Conservation (phyloP, 805 yeast species). For the Clavispora fructus region DNA sequence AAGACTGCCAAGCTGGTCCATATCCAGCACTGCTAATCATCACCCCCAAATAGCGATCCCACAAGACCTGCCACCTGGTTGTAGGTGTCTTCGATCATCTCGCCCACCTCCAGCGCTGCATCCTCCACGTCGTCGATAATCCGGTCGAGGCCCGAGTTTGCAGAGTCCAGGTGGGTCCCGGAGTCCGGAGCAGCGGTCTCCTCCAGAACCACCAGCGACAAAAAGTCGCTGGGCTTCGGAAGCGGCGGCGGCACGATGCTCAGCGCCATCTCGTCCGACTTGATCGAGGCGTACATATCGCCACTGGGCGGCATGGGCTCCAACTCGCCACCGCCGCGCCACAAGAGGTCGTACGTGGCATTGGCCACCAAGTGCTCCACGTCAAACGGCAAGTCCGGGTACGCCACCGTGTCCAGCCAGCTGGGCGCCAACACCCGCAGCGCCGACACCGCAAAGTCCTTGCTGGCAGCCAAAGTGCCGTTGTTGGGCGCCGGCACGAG, state of each 20-base stretch:
- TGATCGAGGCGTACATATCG: conserved; percentile 20
- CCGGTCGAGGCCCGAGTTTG: neutral
- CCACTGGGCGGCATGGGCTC: conserved; percentile 18
- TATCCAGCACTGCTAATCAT: too few relatives aligned
- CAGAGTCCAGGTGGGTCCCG: too few relatives aligned
- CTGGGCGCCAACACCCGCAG: conserved; percentile 27
- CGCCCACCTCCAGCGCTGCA: conserved; percentile 13
- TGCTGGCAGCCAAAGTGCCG: conserved; percentile 34
- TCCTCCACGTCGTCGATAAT: conserved; percentile 13
- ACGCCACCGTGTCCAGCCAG: conserved; percentile 45
- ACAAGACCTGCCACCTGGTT: conserved; percentile 10
- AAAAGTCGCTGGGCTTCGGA: conserved; percentile 26
- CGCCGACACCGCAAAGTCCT: conserved; percentile 16
- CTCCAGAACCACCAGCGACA: neutral
- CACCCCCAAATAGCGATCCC: neutral
- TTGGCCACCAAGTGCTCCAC: conserved; percentile 40
- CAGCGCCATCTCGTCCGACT: conserved; percentile 19
- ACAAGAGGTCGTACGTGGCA: conserved; percentile 49
- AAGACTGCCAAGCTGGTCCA: too few relatives aligned
- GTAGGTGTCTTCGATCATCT: conserved; percentile 10
- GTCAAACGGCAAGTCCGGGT: conserved; percentile 48
- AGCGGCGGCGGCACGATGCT: conserved; percentile 11
- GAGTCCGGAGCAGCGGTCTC: too few relatives aligned
- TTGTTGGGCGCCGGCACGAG: conserved; percentile 53
- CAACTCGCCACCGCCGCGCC: conserved; percentile 17